Base-by-base conservation (phyloP, 2,329 filamentous ascomycete species). In the Cryphonectria naterciae region DNA sequence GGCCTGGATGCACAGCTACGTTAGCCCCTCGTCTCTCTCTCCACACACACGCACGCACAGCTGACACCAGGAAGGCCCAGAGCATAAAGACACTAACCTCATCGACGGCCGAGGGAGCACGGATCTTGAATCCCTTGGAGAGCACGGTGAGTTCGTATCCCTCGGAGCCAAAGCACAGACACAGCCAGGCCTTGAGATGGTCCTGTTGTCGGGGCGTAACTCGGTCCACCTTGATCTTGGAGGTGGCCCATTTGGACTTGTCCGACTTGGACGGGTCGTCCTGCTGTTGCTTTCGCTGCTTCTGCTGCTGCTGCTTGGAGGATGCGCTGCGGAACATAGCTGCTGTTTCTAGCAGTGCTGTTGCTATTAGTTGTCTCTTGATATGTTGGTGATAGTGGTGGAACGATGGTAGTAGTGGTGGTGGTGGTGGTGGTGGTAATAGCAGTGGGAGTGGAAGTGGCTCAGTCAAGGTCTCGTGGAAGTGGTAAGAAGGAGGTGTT, bases 161-260 rank as follows among this genome's bases (percentile, higher is more conserved):
- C 1, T 41, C 25, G 11, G 5, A 49, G 25, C 68, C 68, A 17
- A 70, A 70, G 11, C 52, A 28, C 35, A 70, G 41, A 17, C 35
- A 49, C 19, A 70, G 68, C 68, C 63, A 70, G 2, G 68, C 15
- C 5, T 41, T 61, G 7, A 70, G 68, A n/a, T 67, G 68, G 7
- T 62, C 7, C 32, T 56, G 68, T 41, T 67, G 58, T 61, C 58
- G 28, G 32, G 32, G 4, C 17, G 58, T 54, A 8, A 67, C 22
- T 1, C 25, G 17, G 17, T 49, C 39, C 39, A 46, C 25, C 37
- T 39, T 28, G 39, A 64, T 32, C 37, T 25, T 46, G 37, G 61
- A 43, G 35, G 39, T 64, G 25, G 46, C 39, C 61, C 61, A 64
- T 64, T 41, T 15, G 15, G 61, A 43, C 39, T 64, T 64, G 61